A percentile compares a stretch with the other conserved stretches of the same genome.
These are phyloP conservation scores for Pecoramyces ruminantium DNA, from an alignment of 192 early-diverging fungal species.

Conservation along the genomic window DNA sequence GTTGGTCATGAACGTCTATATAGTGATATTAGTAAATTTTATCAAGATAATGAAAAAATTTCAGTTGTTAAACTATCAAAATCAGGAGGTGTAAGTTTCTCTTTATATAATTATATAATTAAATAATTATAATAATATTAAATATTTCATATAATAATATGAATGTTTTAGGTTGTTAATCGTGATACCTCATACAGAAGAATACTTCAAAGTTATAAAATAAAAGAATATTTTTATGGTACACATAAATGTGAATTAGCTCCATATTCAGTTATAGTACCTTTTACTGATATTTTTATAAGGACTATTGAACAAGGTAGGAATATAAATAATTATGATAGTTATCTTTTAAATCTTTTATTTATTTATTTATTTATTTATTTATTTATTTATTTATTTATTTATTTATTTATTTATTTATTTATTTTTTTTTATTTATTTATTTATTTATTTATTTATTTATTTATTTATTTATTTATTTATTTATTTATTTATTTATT, in stretches of 20 bases:
- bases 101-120: too few relatives aligned
- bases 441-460: too few relatives aligned
- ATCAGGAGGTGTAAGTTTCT: constrained; percentile 65
- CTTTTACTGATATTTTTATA: constrained; percentile 59
- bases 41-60: constrained; percentile 23
- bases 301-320: constrained; percentile 62
- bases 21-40: constrained; percentile 52
- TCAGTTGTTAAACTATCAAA: constrained; percentile 73
- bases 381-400: too few relatives aligned
- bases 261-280: constrained; percentile 68
- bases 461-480: too few relatives aligned
- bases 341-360: too few relatives aligned
- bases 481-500: too few relatives aligned
- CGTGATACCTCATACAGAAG: constrained; percentile 55
- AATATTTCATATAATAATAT: neutral
- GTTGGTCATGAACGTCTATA: constrained; percentile 88
- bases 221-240: constrained; percentile 93
- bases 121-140: neutral
- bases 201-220: constrained; percentile 50
- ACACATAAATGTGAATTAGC: constrained; percentile 50
- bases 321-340: too few relatives aligned
- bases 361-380: constrained; percentile 4
- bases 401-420: too few relatives aligned
- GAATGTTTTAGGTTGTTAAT: constrained; percentile 52
- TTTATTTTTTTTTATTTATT: too few relatives aligned